These are phyloP conservation scores for Phanerochaete carnosa DNA, from an alignment of 768 basidiomycete genomes.

Conservation along the genomic window DNA sequence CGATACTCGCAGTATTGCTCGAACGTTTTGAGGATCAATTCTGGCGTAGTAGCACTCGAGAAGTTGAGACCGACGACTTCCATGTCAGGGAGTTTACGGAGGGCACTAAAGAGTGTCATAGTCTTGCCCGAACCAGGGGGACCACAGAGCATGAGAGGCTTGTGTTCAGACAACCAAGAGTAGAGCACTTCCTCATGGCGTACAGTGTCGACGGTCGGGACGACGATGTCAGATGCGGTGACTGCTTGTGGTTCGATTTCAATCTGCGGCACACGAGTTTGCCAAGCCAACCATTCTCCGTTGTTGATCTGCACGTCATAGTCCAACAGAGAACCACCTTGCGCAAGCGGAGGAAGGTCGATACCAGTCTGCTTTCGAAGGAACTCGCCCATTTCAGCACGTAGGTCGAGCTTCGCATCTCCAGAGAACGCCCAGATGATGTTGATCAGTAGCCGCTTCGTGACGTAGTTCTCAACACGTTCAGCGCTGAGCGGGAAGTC, in stretches of 20 bases:
- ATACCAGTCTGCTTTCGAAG: slow-evolving; percentile 82
- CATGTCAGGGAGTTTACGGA: slow-evolving; percentile 97
- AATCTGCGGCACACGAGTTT: slow-evolving; percentile 86
- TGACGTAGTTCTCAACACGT: slow-evolving; percentile 86
- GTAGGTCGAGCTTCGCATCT: slow-evolving; percentile 87
- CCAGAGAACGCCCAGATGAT: slow-evolving; percentile 99
- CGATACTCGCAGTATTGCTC: slow-evolving; percentile 99
- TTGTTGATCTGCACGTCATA: slow-evolving; percentile 86
- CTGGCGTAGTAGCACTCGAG: slow-evolving; percentile 97
- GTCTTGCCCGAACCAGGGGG: slow-evolving; percentile 99
- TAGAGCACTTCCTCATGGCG: slow-evolving; percentile 98
- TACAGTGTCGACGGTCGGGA: slow-evolving; percentile 97
- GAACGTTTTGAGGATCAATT: slow-evolving; percentile 97
- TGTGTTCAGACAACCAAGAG: slow-evolving; percentile 98
- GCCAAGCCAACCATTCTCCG: slow-evolving; percentile 92
- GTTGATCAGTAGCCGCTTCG: slow-evolving; percentile 84
- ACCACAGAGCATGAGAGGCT: slow-evolving; percentile 96
- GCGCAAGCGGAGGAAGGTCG: slow-evolving; percentile 74
- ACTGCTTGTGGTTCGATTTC: slow-evolving; percentile 97
- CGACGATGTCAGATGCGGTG: slow-evolving; percentile 93
- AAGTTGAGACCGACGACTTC: slow-evolving; percentile 99
- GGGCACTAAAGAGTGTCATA: slow-evolving; percentile 97
- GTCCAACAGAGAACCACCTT: slow-evolving; percentile 87
- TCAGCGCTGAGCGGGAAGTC: slow-evolving; percentile 90
- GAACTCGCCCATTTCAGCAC: slow-evolving; percentile 88